Conservation (phyloP, 2,329 filamentous ascomycete species). For the Niveomyces coronatus region DNA sequence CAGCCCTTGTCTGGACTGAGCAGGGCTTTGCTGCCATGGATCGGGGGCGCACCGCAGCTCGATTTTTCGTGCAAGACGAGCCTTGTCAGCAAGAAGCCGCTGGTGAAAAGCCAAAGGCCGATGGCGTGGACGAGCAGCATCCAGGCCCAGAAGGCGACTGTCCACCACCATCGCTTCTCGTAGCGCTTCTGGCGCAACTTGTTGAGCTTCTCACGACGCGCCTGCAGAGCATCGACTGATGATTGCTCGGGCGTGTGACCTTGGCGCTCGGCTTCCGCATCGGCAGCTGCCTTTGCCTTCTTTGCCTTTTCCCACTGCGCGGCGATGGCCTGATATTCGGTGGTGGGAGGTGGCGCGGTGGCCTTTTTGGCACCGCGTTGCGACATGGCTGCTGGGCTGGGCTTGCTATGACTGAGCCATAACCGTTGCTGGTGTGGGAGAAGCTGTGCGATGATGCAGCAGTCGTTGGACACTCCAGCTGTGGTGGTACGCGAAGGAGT, state of each 20-base stretch:
- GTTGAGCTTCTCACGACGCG: constrained; percentile 37
- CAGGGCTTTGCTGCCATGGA: constrained; percentile 34
- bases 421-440: neutral
- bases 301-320: constrained; percentile 45
- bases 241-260: constrained; percentile 23
- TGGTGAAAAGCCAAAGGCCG: constrained; percentile 86
- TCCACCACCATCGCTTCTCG: constrained; percentile 46
- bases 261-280: constrained; percentile 22
- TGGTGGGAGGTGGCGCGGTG: constrained; percentile 14
- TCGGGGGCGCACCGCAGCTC: constrained; percentile 57
- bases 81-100: constrained; percentile 85
- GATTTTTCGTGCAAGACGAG: constrained; percentile 70
- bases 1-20: constrained; percentile 56
- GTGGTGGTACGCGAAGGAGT: too few species aligned
- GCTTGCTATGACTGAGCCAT: constrained; percentile 3
- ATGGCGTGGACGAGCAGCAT: constrained; percentile 64
- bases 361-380: constrained; percentile 7
- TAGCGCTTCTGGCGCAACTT: constrained; percentile 36
- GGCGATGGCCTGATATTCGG: constrained; percentile 43
- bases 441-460: neutral
- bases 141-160: constrained; percentile 58
- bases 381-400: constrained; percentile 4
- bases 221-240: constrained; percentile 29
- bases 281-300: constrained; percentile 34
- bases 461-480: too few species aligned